Percentiles rank a stretch among this genome's conserved stretches.
Evolutionary conservation across 225 moss, liverwort and hornwort species (phyloP).

Genomic region (Polytrichum formosum): DNA sequence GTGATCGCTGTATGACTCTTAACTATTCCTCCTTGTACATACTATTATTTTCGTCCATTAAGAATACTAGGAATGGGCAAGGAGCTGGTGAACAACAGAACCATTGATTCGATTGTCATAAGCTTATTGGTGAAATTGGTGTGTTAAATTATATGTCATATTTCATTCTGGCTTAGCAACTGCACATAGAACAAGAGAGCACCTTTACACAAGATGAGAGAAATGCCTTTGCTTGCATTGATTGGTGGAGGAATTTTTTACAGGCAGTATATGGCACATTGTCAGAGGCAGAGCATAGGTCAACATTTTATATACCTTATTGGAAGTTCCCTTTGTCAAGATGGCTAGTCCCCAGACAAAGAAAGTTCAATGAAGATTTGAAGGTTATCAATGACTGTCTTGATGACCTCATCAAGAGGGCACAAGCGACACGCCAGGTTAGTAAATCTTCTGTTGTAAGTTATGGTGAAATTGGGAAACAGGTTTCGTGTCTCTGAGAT

Average conservation of each 20-base stretch:
- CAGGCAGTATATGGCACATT: slow-evolving; percentile 99
- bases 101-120: no score
- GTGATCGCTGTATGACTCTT: slow-evolving; percentile 72
- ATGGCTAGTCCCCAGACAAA: slow-evolving; percentile 94
- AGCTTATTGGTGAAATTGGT: no score
- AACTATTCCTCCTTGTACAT: slow-evolving; percentile 4
- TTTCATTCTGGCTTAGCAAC: no score
- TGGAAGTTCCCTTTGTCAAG: slow-evolving; percentile 89
- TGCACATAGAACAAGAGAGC: no score
- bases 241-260: not conserved
- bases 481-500: not conserved
- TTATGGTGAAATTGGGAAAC: not conserved
- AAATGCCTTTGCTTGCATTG: no score
- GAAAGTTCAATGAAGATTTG: slow-evolving; percentile 87
- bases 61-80: no score
- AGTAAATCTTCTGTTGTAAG: not conserved
- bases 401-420: slow-evolving; percentile 77
- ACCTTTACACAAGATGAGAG: no score
- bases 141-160: no score
- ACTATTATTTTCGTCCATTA: no score
- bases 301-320: slow-evolving; percentile 97
- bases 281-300: slow-evolving; percentile 95
- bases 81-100: not conserved
- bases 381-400: slow-evolving; percentile 98
- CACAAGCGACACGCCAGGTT: slow-evolving; percentile 89